Conservation (phyloP, 139 green algal genomes). For the Nannochloris sp. region DNA sequence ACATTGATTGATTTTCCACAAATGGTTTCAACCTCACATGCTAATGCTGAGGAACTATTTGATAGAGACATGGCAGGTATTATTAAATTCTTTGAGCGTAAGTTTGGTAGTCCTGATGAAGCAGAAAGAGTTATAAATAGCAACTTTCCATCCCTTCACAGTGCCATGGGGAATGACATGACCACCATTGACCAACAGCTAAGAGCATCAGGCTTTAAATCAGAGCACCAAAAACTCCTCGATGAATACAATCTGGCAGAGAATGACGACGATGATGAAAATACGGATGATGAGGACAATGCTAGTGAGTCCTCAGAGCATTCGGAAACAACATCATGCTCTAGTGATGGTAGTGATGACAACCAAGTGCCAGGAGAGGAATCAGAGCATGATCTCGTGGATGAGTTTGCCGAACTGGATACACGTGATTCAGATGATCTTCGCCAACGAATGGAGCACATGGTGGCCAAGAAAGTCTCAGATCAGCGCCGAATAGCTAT, state of each 20-base stretch:
- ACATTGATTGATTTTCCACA: slow-evolving; percentile 96
- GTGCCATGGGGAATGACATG: slow-evolving; percentile 40
- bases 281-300: neutral
- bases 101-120: slow-evolving; percentile 38
- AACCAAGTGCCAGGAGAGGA: neutral
- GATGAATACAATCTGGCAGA: slow-evolving; percentile 4
- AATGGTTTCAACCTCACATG: slow-evolving; percentile 89
- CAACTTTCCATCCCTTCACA: slow-evolving; percentile 40
- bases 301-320: neutral
- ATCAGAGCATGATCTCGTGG: neutral
- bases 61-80: slow-evolving; percentile 90
- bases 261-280: slow-evolving; percentile 11
- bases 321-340: neutral
- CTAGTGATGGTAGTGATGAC: neutral
- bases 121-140: slow-evolving; percentile 40
- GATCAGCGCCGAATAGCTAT: slow-evolving; percentile 40
- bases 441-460: neutral
- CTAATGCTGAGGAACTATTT: slow-evolving; percentile 88
- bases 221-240: slow-evolving; percentile 36
- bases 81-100: slow-evolving; percentile 63
- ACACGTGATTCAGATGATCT: slow-evolving; percentile 1
- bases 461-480: slow-evolving; percentile 16
- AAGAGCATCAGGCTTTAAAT: slow-evolving; percentile 56
- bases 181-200: slow-evolving; percentile 49
- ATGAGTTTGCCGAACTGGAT: slow-evolving; percentile 2